These are phyloP conservation scores for Phoma sp. DNA, from an alignment of 2,329 filamentous ascomycete genomes.

Conservation along the genomic window DNA sequence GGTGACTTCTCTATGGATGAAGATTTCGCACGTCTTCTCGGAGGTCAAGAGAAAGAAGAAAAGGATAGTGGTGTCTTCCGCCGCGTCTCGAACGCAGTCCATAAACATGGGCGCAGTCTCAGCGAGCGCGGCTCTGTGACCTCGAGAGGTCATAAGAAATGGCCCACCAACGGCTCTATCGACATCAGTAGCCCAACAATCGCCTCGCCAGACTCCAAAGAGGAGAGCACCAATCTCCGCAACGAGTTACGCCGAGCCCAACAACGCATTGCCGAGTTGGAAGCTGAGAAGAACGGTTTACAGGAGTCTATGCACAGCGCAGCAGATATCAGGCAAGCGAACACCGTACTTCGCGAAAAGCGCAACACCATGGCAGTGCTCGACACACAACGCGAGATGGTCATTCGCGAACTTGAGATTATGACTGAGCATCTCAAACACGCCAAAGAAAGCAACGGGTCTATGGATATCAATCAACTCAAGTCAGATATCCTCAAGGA, in stretches of 20 bases:
- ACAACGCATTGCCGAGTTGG: conserved; percentile 83
- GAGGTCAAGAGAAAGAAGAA: conserved; percentile 66
- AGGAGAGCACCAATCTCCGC: conserved; percentile 58
- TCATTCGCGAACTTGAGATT: conserved; percentile 88
- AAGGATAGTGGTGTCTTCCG: conserved; percentile 67
- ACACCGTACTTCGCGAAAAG: conserved; percentile 89
- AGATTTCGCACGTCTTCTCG: conserved; percentile 89
- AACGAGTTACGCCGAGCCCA: conserved; percentile 82
- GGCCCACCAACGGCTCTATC: conserved; percentile 52
- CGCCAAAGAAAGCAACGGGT: conserved; percentile 79
- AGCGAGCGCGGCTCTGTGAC: conserved; percentile 64
- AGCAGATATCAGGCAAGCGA: conserved; percentile 73
- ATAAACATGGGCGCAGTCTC: conserved; percentile 84
- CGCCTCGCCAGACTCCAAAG: conserved; percentile 59
- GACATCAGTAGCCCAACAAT: conserved; percentile 75
- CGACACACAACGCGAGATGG: conserved; percentile 93
- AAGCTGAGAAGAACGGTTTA: conserved; percentile 71
- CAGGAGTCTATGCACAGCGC: conserved; percentile 63
- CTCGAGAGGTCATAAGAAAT: conserved; percentile 46
- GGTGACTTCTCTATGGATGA: conserved; percentile 94
- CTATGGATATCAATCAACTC: conserved; percentile 77
- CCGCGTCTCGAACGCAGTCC: conserved; percentile 87
- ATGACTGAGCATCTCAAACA: conserved; percentile 86
- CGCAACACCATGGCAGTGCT: conserved; percentile 93
- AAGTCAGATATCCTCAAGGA: conserved; percentile 68